Base-by-base conservation (phyloP, 495 filamentous ascomycete genomes). In the Penicillium simplicissimum region DNA sequence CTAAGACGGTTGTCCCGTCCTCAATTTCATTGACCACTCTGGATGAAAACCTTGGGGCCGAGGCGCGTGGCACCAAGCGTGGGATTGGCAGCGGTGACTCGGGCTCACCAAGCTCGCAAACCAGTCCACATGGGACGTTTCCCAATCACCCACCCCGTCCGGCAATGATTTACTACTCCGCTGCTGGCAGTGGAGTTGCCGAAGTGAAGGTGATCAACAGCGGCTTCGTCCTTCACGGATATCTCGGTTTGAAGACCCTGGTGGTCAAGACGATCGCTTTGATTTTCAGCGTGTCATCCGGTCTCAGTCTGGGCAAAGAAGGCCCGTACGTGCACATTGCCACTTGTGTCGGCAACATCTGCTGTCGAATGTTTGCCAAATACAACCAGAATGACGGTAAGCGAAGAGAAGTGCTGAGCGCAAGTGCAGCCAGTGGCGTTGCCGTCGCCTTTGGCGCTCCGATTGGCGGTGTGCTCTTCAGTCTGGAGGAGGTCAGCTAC, bases 311-410 rank as follows among this genome's bases (percentile, higher is more conserved):
- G 38, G 95, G 95, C 11, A 98, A 98, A 74, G 95, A 98, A 78
- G 95, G 95, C 1, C 95, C 95, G 3, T 98, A 95, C 74, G 95
- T 98, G 25, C 95, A 98, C 75, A 97, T 98, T 64, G 92, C 93
- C 3, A 92, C 95, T 2, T 97, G 94, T 65, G 87, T 98, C 23
- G 95, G 95, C 51, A 98, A 98, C 62, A 96, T 98, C 65, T 88
- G 88, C 45, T 97, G 95, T 72, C 90, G 95, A 68, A 63, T 98
- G 47, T 98, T 98, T 69, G 77, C 82, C 52, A 98, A 98, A 67
- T 98, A 98, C 73, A 91, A 93, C 63, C 82, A 87, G 63, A 98
- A 98, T 66, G 95, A 98, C 68, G 95, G 88, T 55, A 91, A 91
- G 66, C 81, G 95, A 45, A 87, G 95, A 72, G 95, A 98, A 76